Evolutionary conservation across 2,329 filamentous ascomycete genomes (phyloP).

Genomic region (Colletotrichum sp.): DNA sequence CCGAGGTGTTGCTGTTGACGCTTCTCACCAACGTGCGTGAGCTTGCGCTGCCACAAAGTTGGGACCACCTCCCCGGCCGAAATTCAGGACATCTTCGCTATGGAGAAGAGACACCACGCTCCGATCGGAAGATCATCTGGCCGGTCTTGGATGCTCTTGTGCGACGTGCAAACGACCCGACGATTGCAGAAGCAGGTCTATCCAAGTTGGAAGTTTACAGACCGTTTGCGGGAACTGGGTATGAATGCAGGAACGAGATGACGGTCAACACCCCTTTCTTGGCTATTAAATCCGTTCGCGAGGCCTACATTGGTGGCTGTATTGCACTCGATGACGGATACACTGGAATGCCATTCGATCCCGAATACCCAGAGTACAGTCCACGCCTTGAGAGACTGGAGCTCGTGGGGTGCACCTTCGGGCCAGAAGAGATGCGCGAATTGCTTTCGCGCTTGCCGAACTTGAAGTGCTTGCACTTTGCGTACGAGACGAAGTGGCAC

Average conservation of each 20-base stretch:
- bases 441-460: neutral
- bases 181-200: neutral
- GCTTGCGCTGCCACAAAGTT: neutral
- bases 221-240: neutral
- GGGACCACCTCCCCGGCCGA: neutral
- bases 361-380: neutral
- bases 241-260: neutral
- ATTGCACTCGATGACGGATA: neutral
- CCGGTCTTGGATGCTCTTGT: neutral
- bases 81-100: neutral
- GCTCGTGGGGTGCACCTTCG: neutral
- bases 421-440: neutral
- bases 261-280: neutral
- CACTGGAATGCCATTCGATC: neutral
- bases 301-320: neutral
- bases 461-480: neutral
- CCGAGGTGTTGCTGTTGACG: neutral
- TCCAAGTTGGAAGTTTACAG: neutral
- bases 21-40: neutral
- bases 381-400: neutral
- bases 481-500: neutral
- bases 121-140: neutral
- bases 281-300: neutral
- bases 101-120: neutral
- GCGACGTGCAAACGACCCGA: neutral